Evolutionary conservation across 177 flowering plant genomes (phyloP).

Genomic region (Telopea speciosissima): DNA sequence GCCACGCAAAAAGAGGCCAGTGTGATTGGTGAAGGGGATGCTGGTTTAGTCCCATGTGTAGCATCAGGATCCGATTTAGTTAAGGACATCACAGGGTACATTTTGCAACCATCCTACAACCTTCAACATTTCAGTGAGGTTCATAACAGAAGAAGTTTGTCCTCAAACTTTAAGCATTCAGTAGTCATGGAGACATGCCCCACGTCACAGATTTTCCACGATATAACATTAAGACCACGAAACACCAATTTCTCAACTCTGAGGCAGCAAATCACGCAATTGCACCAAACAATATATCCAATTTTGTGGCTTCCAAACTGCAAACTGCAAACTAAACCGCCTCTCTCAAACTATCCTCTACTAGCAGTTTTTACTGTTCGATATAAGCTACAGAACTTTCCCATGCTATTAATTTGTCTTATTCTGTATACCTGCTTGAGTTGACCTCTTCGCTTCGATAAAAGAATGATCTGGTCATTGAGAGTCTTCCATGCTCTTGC

Average conservation of each 20-base stretch:
- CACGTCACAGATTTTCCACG: not conserved
- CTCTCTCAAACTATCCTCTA: not conserved
- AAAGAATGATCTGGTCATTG: constrained; percentile 75
- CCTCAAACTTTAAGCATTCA: not conserved
- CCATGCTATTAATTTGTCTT: not conserved
- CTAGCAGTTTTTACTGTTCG: not conserved
- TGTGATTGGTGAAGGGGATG: no score
- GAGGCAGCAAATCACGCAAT: not conserved
- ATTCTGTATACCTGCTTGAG: constrained; percentile 67
- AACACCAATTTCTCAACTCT: not conserved
- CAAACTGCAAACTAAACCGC: not conserved
- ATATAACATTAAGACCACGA: no score
- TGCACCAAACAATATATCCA: no score
- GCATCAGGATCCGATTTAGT: no score
- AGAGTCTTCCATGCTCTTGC: constrained; percentile 84
- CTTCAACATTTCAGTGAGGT: no score
- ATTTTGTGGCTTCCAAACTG: no score
- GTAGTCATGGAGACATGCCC: not conserved
- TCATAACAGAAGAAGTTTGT: no score
- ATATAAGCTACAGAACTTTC: not conserved
- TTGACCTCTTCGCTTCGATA: constrained; percentile 91
- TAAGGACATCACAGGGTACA: no score
- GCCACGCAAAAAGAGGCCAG: no score
- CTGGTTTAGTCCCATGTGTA: no score
- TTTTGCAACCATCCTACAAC: no score